A percentile compares a stretch with the other conserved stretches of the same genome.
These are phyloP conservation scores for Globisporangium spinosum DNA, from an alignment of 352 stramenopile species.

Conservation along the genomic window DNA sequence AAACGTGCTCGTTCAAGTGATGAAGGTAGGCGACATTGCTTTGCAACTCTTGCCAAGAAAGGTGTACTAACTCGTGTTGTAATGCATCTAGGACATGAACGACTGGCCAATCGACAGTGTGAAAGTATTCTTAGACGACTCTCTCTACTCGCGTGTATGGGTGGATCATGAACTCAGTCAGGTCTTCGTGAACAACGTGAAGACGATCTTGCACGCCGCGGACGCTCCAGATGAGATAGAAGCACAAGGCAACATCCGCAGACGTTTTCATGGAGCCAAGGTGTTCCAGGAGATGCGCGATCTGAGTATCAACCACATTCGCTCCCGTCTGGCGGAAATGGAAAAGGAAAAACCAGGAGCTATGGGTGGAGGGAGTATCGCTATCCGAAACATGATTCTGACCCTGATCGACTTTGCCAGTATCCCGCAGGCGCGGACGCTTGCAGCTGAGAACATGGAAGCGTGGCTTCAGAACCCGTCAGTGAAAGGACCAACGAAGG, in stretches of 20 bases:
- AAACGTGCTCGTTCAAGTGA: constrained; percentile 63
- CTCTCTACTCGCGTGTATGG: constrained; percentile 73
- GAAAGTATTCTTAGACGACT: constrained; percentile 87
- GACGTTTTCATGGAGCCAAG: constrained; percentile 40
- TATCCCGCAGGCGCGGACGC: constrained; percentile 52
- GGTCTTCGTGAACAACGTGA: constrained; percentile 76
- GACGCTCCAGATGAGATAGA: constrained; percentile 6
- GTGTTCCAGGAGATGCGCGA: constrained; percentile 51
- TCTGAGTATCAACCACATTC: constrained; percentile 68
- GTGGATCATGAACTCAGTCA: constrained; percentile 82
- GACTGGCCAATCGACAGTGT: constrained; percentile 78
- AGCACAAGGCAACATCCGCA: constrained; percentile 23
- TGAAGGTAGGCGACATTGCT: constrained; percentile 38
- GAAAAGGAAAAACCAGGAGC: constrained; percentile 54
- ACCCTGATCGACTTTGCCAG: constrained; percentile 63
- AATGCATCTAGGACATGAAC: constrained; percentile 27
- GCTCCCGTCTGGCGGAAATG: constrained; percentile 53
- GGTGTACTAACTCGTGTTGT: background rate
- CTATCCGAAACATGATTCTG: constrained; percentile 72
- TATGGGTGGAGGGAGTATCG: constrained; percentile 39
- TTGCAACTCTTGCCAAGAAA: background rate
- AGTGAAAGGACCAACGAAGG: constrained; percentile 64
- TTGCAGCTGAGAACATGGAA: constrained; percentile 77
- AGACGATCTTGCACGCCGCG: constrained; percentile 46
- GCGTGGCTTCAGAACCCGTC: constrained; percentile 77